phyloP scores from a whole-genome alignment of 129 eudicot species.

The Dittrichia graveolens region DNA sequence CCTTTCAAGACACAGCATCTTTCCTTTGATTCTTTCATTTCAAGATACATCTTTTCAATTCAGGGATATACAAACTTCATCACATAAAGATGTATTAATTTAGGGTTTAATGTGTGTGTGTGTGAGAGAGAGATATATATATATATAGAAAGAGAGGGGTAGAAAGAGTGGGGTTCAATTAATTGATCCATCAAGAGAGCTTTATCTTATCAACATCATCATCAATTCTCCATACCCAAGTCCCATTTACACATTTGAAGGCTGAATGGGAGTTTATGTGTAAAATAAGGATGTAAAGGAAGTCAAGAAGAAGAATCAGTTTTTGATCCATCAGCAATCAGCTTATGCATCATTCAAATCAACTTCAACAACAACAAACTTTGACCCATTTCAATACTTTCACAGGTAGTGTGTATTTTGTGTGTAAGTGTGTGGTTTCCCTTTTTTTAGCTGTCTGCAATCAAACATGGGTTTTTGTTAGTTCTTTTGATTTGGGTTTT shows the following conservation, averaged over 20 bases:
- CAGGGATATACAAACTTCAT: conserved; percentile 24
- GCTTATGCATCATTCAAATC: conserved; percentile 27
- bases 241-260: conserved; percentile 18
- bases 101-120: conserved; percentile 29
- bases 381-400: conserved; percentile 30
- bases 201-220: conserved; percentile 32
- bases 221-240: conserved; percentile 28
- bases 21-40: conserved; percentile 22
- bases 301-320: conserved; percentile 23
- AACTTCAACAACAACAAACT: conserved; percentile 12
- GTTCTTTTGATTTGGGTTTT: conserved; percentile 23
- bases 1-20: conserved; percentile 33
- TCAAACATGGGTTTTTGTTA: conserved; percentile 27
- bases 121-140: conserved; percentile 7
- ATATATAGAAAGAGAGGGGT: background rate
- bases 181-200: conserved; percentile 37
- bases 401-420: conserved; percentile 34
- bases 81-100: conserved; percentile 4
- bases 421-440: background rate
- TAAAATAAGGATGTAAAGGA: conserved; percentile 13
- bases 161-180: conserved; percentile 25
- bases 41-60: conserved; percentile 22
- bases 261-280: conserved; percentile 18
- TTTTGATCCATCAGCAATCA: conserved; percentile 34
- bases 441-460: conserved; percentile 14